Evolutionary conservation across 2,329 filamentous ascomycete species (phyloP), one percentile per base, ranked within the genome.

Genomic region (Beauveria medogensis): DNA sequence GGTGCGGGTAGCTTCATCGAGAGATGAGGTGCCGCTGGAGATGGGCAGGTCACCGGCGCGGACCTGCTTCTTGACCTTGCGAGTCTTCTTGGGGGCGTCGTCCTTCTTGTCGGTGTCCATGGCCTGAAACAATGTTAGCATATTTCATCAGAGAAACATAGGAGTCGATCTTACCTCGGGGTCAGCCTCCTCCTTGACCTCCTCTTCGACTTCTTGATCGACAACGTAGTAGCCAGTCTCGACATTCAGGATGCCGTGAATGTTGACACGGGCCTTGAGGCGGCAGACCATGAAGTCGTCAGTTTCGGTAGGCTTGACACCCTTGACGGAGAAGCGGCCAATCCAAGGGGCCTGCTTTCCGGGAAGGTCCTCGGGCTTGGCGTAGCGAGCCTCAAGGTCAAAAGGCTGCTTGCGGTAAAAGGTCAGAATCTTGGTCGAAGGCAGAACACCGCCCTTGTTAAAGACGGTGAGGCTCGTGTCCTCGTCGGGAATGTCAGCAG

Each of bases 281-380:
- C 99, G 99, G 88, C 94, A 99, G 71, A 97, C 95, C 93, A 99
- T 97, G 76, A 97, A 99, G 74, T 97, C 94, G 63, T 95, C 91
- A 73, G 94, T 92, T 67, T 87, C 84, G 72, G 96, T 91, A 46
- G 91, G 89, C 83, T 97, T 92, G 72, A 99, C 93, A 51, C 90
- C 90, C 85, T 99, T 99, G 74, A 99, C 92, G 47, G 92, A 96
- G 81, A 99, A 99, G 66, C 91, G 88, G 61, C 94, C 94, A 68
- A 99, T 97, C 90, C 93, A 97, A 53, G 94, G 90, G 73, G 91
- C 91, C 64, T 88, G 82, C 82, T 93, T 95, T 70, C 92, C 92
- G 20, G 94, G 94, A 9, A 99, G 86, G 59, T 82, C 77, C 51
- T 96, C 91, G 22, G 92, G 90, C 71, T 93, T 90, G 65, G 90